Evolutionary conservation across 2,329 filamentous ascomycete genomes (phyloP).

Genomic region (Elsinoe fawcettii): DNA sequence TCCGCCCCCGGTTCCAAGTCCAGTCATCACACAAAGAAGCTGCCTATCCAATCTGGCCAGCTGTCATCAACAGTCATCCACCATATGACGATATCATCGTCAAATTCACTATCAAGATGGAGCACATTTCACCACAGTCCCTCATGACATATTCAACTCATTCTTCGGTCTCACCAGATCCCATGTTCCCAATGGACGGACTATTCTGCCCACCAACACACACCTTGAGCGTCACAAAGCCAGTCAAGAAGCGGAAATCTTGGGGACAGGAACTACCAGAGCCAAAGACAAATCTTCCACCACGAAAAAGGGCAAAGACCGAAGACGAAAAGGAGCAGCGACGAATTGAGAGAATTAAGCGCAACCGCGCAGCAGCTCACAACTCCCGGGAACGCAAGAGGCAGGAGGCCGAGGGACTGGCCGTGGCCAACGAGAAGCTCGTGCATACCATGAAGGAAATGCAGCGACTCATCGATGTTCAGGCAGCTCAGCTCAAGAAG

Average conservation of each 20-base stretch:
- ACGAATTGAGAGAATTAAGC: constrained; percentile 90
- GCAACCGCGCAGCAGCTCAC: constrained; percentile 91
- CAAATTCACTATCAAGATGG: constrained; percentile 6
- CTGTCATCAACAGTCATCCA: constrained; percentile 8
- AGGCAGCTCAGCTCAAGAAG: constrained; percentile 19
- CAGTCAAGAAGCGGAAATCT: constrained; percentile 89
- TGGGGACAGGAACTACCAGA: constrained; percentile 97
- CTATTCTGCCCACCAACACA: constrained; percentile 7
- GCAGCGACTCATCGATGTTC: constrained; percentile 14
- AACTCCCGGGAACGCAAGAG: constrained; percentile 93
- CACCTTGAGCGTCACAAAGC: constrained; percentile 40
- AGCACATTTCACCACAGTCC: constrained; percentile 16
- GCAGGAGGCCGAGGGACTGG: constrained; percentile 77
- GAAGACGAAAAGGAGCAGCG: constrained; percentile 98
- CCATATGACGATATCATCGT: constrained; percentile 15
- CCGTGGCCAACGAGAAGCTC: constrained; percentile 32
- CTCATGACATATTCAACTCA: constrained; percentile 12
- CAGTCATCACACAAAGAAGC: constrained; percentile 13
- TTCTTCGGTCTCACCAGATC: constrained; percentile 14
- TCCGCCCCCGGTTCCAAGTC: constrained; percentile 14
- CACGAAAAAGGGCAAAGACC: constrained; percentile 95
- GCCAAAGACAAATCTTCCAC: constrained; percentile 92
- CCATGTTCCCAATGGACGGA: constrained; percentile 14
- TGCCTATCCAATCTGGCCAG: constrained; percentile 11
- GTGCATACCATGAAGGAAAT: constrained; percentile 8